Evolutionary conservation across 2,329 filamentous ascomycete species (phyloP).

Genomic region (Stagonosporopsis rhizophila): DNA sequence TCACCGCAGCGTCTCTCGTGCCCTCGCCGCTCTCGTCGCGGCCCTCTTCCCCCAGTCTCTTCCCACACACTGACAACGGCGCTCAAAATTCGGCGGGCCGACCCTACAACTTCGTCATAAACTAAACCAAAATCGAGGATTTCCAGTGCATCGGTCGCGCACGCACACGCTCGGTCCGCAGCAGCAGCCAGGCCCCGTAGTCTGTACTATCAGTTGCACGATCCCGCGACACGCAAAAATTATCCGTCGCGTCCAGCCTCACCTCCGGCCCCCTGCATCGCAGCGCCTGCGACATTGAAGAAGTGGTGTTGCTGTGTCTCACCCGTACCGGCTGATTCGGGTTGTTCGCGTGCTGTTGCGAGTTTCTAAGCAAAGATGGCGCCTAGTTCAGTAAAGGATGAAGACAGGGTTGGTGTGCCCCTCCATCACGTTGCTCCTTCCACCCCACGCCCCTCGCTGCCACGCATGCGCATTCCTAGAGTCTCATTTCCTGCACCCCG

Average conservation of each 20-base stretch:
- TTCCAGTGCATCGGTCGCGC: constrained; percentile 32
- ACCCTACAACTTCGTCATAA: constrained; percentile 41
- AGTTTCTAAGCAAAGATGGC: constrained; percentile 38
- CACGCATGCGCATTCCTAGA: constrained; percentile 16
- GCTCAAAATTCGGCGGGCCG: constrained; percentile 41
- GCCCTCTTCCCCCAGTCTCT: constrained; percentile 11
- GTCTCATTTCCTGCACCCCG: not conserved
- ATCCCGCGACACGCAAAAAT: constrained; percentile 30
- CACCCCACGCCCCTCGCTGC: constrained; percentile 21
- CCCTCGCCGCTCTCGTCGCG: constrained; percentile 1
- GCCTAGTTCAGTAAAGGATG: constrained; percentile 38
- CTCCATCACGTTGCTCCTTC: constrained; percentile 33
- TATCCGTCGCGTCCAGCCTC: constrained; percentile 25
- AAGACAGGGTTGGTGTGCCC: constrained; percentile 48
- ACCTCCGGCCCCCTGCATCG: constrained; percentile 17
- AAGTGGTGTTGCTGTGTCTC: constrained; percentile 24
- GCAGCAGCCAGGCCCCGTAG: constrained; percentile 7
- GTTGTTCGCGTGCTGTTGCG: constrained; percentile 22
- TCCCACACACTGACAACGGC: constrained; percentile 22
- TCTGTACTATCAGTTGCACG: constrained; percentile 9
- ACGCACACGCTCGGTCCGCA: constrained; percentile 19
- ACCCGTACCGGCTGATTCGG: constrained; percentile 20
- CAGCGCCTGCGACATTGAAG: constrained; percentile 28
- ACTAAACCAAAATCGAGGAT: constrained; percentile 33
- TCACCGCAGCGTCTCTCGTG: constrained; percentile 8